Percentiles rank a stretch among this genome's conserved stretches.
Conservation (phyloP, 1,284 basidiomycete genomes). For the Retiboletus flavoniger region DNA sequence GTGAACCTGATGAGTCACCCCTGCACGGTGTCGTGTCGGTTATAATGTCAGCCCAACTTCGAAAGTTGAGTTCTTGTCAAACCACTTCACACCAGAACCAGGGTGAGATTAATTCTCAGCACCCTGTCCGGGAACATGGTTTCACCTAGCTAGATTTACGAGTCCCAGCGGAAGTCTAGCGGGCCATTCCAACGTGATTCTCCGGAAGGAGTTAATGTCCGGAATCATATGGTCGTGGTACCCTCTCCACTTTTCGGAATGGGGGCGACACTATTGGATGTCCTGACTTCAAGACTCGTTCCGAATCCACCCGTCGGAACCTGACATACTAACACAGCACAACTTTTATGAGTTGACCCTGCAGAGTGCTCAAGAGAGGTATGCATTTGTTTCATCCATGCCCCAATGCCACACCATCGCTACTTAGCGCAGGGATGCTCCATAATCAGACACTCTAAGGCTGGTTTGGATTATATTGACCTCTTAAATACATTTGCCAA, state of each 20-base stretch:
- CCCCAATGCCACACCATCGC: background rate
- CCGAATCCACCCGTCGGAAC: background rate
- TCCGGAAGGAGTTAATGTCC: background rate
- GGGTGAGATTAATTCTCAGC: background rate
- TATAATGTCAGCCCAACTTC: background rate
- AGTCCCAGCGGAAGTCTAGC: background rate
- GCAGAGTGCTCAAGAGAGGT: background rate
- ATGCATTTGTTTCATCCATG: background rate
- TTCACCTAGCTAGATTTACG: background rate
- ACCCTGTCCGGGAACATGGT: background rate
- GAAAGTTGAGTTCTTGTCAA: background rate
- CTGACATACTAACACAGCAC: background rate
- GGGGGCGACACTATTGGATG: background rate
- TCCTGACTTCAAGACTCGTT: background rate
- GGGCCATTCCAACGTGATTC: constrained; percentile 2
- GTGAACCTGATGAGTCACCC: background rate
- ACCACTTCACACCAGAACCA: background rate
- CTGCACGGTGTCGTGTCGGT: background rate
- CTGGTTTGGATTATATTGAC: background rate
- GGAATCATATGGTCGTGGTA: background rate
- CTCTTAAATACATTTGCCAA: background rate
- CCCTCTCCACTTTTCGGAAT: background rate
- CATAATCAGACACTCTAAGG: constrained; percentile 5
- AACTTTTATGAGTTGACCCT: background rate
- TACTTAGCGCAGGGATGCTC: background rate